Evolutionary conservation across 192 early-diverging fungal genomes (phyloP).

Genomic region (Coemansia sp.): DNA sequence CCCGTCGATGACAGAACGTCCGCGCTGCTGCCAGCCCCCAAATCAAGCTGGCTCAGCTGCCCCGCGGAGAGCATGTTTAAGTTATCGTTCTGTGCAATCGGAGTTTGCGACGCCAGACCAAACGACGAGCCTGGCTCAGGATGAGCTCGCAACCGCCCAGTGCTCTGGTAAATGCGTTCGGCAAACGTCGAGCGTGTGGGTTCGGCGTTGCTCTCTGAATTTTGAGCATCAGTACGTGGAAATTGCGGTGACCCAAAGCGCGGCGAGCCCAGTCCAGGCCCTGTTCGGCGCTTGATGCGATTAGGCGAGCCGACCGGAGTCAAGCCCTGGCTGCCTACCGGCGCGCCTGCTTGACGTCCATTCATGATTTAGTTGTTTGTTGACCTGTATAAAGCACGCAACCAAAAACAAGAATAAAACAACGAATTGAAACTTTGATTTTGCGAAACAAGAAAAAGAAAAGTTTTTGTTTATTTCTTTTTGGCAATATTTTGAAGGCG

Average conservation of each 20-base stretch:
- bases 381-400: background rate
- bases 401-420: no score
- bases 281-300: constrained; percentile 30
- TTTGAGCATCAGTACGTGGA: constrained; percentile 8
- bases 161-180: constrained; percentile 48
- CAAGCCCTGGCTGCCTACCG: constrained; percentile 37
- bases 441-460: background rate
- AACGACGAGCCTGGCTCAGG: background rate
- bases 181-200: constrained; percentile 30
- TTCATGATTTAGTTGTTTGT: constrained; percentile 1
- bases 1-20: constrained; percentile 8
- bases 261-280: background rate
- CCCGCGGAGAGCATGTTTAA: background rate
- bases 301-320: constrained; percentile 47
- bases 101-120: background rate
- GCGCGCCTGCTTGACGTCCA: constrained; percentile 17
- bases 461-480: constrained; percentile 6
- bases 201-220: constrained; percentile 1
- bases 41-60: constrained; percentile 6
- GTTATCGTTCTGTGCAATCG: background rate
- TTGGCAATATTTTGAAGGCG: no score
- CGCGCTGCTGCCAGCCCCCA: constrained; percentile 5
- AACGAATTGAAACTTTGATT: background rate
- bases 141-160: constrained; percentile 6
- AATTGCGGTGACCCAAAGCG: constrained; percentile 20